Conservation (phyloP, 176 grass and related monocot genomes). For the Zea mays region Zm-B73-REFERENCE-NAM-5.0 NC_050103.1:22039501-22040000, state of each 20-base stretch:
- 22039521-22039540: not conserved
- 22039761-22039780: not conserved
- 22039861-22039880: not conserved
- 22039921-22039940: no score
- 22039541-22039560: not conserved
- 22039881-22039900: not conserved
- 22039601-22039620: not conserved
- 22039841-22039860: not conserved
- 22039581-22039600: not conserved
- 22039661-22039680: not conserved
- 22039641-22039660: no score
- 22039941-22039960: constrained; percentile 7
- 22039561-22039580: not conserved
- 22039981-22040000: not conserved
- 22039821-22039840: not conserved
- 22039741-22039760: not conserved
- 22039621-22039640: not conserved
- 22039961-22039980: not conserved
- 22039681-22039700: not conserved
- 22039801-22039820: not conserved
- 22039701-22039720: not conserved
- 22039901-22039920: not conserved
- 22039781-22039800: constrained; percentile 16
- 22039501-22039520: not conserved
- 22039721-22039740: not conserved